Conservation (phyloP, 306 rosid genomes). For the Castanospermum australe region DNA sequence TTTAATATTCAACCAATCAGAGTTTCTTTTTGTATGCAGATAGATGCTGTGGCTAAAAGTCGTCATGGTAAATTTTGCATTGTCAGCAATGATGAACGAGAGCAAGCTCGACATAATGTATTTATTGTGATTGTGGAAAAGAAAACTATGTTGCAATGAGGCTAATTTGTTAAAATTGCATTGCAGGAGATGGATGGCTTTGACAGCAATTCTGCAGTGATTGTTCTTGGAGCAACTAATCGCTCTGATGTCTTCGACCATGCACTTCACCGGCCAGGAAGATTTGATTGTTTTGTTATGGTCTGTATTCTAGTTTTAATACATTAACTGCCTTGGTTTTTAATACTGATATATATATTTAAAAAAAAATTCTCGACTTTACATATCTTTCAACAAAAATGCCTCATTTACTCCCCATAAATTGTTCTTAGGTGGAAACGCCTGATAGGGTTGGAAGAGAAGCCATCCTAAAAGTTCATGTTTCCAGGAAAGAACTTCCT, state of each 20-base stretch:
- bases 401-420: neutral
- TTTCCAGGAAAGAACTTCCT: conserved; percentile 81
- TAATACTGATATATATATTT: neutral
- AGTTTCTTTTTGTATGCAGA: conserved; percentile 52
- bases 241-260: conserved; percentile 89
- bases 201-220: conserved; percentile 88
- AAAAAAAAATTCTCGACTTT: neutral
- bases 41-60: conserved; percentile 99
- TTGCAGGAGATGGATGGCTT: conserved; percentile 85
- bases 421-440: conserved; percentile 70
- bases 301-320: conserved; percentile 51
- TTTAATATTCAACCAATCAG: neutral
- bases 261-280: conserved; percentile 86
- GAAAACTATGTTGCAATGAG: neutral
- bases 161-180: conserved; percentile 21
- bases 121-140: conserved; percentile 10
- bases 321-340: conserved; percentile 18
- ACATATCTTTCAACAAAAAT: neutral
- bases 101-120: conserved; percentile 59
- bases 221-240: conserved; percentile 97
- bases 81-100: conserved; percentile 96
- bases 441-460: conserved; percentile 94
- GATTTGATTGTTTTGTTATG: conserved; percentile 95
- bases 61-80: conserved; percentile 97
- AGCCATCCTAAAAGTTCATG: conserved; percentile 82